Conservation (phyloP, 495 filamentous ascomycete species). For the Margaritispora aquatica region DNA sequence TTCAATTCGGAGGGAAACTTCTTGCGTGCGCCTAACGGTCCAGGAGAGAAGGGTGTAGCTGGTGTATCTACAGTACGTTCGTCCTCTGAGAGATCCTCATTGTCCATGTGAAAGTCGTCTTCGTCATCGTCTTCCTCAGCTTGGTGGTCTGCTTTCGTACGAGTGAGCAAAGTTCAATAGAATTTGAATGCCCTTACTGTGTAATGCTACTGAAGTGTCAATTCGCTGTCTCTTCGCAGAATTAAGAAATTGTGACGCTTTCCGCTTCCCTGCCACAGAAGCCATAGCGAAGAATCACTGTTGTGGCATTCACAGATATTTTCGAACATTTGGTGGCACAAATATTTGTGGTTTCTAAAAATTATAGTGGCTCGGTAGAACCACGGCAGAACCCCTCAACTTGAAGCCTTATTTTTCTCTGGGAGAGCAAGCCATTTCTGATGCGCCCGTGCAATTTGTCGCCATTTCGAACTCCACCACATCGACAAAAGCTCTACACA, state of each 20-base stretch:
- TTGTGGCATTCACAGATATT: no score
- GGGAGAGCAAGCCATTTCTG: neutral
- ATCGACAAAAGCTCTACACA: neutral
- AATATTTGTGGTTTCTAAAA: neutral
- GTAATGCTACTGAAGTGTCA: neutral
- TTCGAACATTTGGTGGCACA: neutral
- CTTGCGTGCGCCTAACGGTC: conserved; percentile 36
- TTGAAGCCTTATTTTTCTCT: conserved; percentile 19
- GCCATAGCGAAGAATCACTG: conserved; percentile 5
- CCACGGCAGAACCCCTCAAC: no score
- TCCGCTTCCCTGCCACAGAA: conserved; percentile 14
- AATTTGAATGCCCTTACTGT: neutral
- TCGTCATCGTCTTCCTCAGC: conserved; percentile 12
- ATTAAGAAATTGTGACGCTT: conserved; percentile 2
- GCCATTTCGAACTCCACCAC: neutral
- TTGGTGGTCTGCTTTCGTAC: conserved; percentile 3
- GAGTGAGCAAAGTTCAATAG: neutral
- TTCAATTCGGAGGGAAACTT: conserved; percentile 66
- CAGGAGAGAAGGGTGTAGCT: conserved; percentile 46
- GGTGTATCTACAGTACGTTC: conserved; percentile 38
- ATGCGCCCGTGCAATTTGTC: neutral
- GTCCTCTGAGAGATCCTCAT: conserved; percentile 40
- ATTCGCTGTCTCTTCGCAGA: conserved; percentile 10
- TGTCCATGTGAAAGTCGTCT: conserved; percentile 13
- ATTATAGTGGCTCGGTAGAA: neutral